Evolutionary conservation across 208 protist species (phyloP), one percentile per base, ranked within the genome.

Genomic region (Wallacemonas sp.): DNA sequence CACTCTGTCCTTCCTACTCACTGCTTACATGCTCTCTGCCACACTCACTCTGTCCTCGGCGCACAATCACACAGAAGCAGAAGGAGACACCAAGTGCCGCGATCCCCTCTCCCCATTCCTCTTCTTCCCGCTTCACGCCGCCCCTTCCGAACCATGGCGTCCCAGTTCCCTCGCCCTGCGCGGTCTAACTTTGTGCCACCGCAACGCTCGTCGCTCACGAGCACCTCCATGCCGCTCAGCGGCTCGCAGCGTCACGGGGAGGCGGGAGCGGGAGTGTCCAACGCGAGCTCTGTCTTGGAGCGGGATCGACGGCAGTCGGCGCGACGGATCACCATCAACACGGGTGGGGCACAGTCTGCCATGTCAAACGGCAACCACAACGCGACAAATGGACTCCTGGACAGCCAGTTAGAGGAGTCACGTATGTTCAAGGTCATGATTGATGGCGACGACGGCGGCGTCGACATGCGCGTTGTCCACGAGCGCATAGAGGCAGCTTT

Each of bases 361-460:
- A 57, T 57, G 24, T 17, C 38, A 32, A 57, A 27, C 50, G 24
- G n/a, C 50, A 57, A 57, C 50, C 17, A 19, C 9, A 37, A 15
- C 32, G 50, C 15, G 12, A 57, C 50, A 21, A 57, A 12, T 6
- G 38, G 38, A 15, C 33, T 57, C 27, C 26, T 70, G 45, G 50
- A 78, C 53, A 73, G 27, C 42, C 75, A 91, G 41, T 68, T 87
- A 42, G 70, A 83, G 41, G 78, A 87, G 55, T 74, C 74, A 1
- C 66, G 86, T 10, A 87, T 93, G 77, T 91, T 90, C 66, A 86
- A 96, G 54, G 87, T 96, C 24, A 82, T 93, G 29, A 92, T 95
- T 65, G 90, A 95, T 71, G 90, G 87, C 42, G 90, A 95, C 66
- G 90, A 95, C 41, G 90, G 90, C 59, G 90, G 90, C 5, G 87